phyloP scores from a whole-genome alignment of 495 filamentous ascomycete genomes.

The Penicillium crystallinum region DNA sequence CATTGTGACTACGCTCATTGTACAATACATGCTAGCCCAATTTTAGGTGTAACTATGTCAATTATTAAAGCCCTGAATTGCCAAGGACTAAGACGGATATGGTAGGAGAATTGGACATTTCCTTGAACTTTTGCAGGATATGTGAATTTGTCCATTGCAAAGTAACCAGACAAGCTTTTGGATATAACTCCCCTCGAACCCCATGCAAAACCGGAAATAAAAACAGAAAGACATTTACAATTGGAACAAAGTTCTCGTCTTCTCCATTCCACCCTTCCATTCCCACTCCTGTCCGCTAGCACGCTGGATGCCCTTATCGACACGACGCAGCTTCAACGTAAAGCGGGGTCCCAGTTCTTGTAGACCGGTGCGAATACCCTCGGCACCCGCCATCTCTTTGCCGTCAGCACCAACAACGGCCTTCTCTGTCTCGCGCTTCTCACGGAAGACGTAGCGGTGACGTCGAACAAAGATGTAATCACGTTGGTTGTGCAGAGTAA shows the following conservation, averaged over 20 bases:
- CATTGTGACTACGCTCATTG: no score
- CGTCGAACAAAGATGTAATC: slow-evolving; percentile 93
- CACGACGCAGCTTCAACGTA: slow-evolving; percentile 81
- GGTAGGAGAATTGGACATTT: no score
- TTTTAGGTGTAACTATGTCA: no score
- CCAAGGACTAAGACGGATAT: no score
- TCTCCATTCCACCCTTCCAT: slow-evolving; percentile 93
- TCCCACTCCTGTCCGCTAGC: slow-evolving; percentile 85
- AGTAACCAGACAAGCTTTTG: slow-evolving; percentile 21
- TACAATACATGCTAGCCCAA: no score
- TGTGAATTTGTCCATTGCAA: slow-evolving; percentile 1
- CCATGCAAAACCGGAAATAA: slow-evolving; percentile 21
- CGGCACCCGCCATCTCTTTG: slow-evolving; percentile 76
- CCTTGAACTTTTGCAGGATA: not conserved
- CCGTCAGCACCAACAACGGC: slow-evolving; percentile 78
- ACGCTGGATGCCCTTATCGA: slow-evolving; percentile 84
- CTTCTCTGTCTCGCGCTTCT: slow-evolving; percentile 81
- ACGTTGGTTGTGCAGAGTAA: slow-evolving; percentile 90
- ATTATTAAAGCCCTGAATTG: no score
- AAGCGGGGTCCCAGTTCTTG: slow-evolving; percentile 83
- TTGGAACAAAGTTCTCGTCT: slow-evolving; percentile 86
- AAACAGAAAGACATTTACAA: slow-evolving; percentile 47
- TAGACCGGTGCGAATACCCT: slow-evolving; percentile 75
- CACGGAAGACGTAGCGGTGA: slow-evolving; percentile 88
- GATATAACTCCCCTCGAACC: slow-evolving; percentile 27